Evolutionary conservation across 768 basidiomycete genomes (phyloP), one percentile per base, ranked within the genome.

Genomic region (Cyclocybe cylindracea): DNA sequence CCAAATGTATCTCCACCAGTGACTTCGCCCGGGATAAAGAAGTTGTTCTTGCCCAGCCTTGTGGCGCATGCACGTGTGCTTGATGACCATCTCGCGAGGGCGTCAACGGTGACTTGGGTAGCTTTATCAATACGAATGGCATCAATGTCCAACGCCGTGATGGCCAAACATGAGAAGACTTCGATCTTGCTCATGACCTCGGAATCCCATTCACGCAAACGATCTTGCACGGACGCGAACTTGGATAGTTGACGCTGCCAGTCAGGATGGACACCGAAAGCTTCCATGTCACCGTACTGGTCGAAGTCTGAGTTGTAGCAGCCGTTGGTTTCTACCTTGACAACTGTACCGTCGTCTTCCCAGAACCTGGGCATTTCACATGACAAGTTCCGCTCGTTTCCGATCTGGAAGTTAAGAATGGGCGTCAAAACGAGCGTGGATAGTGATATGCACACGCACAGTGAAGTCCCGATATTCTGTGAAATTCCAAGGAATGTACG

Each of bases 221-320:
- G 91, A 67, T 97, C 94, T 65, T 97, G 94, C 3, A 96, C 94
- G 50, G 94, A 95, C 35, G 94, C 93, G 68, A 96, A 96, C 65
- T 97, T 97, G 59, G 92, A 84, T 16, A 97, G 74, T 67, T 97
- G 90, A 78, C 94, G 94, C 64, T 96, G 83, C 89, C 85, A 94
- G 72, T 92, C 88, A 40, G 89, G 91, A 70, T 92, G 90, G 31
- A 97, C 94, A 86, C 94, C 94, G 65, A 96, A 96, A 56, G 94
- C 94, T 68, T 97, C 94, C 84, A 93, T 92, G 71, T 97, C 94
- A 56, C 94, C 94, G 60, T 89, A 97, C 54, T 96, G 94, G 70
- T 97, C 94, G 60, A 96, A 95, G 55, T 94, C 92, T 13, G 91
- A 94, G 10, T 71, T 66, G 56, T 86, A 74, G 68, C 94, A 97